Conservation (phyloP, 2,329 filamentous ascomycete genomes). For the Hirsutella minnesotensis region DNA sequence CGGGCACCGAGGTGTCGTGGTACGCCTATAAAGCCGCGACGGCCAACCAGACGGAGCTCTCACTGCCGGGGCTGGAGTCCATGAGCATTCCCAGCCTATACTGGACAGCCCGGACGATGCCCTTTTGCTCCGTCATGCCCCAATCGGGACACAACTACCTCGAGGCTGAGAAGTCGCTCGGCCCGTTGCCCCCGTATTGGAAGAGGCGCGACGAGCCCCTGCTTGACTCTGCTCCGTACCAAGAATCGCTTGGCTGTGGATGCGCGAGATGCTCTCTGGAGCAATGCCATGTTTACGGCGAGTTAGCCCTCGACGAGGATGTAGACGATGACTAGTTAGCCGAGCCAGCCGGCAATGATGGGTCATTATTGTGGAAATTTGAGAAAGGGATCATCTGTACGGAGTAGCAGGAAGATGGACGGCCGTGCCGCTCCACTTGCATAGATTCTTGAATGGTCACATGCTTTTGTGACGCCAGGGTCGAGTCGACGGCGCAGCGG, state of each 20-base stretch:
- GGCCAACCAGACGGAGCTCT: background rate
- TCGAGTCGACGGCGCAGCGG: too few species aligned
- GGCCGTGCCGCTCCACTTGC: too few species aligned
- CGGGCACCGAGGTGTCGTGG: constrained; percentile 40
- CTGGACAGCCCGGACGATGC: constrained; percentile 44
- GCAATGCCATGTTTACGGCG: too few species aligned
- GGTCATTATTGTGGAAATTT: too few species aligned
- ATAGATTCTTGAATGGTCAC: too few species aligned
- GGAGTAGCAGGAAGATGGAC: too few species aligned
- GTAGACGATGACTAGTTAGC: too few species aligned
- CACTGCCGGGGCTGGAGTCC: constrained; percentile 37
- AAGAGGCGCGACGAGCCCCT: background rate
- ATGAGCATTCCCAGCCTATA: constrained; percentile 50
- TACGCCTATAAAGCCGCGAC: constrained; percentile 37
- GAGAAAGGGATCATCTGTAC: too few species aligned
- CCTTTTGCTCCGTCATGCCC: constrained; percentile 32
- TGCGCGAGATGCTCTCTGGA: too few species aligned
- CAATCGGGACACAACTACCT: background rate
- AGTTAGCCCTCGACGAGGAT: too few species aligned
- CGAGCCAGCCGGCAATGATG: too few species aligned
- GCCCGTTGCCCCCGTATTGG: background rate
- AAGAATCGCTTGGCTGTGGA: background rate
- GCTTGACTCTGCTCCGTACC: background rate
- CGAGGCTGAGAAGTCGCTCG: background rate
- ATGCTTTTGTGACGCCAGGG: too few species aligned